These are phyloP conservation scores for Chondrostereum purpureum DNA, from an alignment of 1,284 basidiomycete species.

Conservation along the genomic window DNA sequence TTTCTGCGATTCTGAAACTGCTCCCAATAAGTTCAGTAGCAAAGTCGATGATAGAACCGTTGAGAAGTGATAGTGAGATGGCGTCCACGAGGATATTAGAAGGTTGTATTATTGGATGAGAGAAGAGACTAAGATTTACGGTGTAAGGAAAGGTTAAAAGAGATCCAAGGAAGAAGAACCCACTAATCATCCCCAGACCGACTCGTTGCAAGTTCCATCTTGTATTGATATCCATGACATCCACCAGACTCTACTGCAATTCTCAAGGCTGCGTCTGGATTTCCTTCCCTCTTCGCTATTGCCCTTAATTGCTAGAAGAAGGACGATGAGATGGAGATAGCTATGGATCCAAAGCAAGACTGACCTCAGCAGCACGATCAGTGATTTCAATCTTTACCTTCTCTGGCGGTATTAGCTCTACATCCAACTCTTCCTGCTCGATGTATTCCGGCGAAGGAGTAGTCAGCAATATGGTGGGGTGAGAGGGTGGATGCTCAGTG, in stretches of 20 bases:
- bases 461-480: constrained; percentile 35
- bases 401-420: constrained; percentile 40
- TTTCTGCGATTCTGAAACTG: constrained; percentile 72
- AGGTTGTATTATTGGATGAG: constrained; percentile 60
- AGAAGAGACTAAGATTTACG: constrained; percentile 44
- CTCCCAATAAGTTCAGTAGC: constrained; percentile 89
- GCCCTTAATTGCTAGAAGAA: constrained; percentile 54
- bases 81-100: constrained; percentile 78
- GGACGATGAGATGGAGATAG: constrained; percentile 3
- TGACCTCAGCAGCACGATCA: constrained; percentile 66
- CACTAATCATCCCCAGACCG: constrained; percentile 75
- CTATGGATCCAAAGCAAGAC: constrained; percentile 13
- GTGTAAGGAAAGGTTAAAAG: constrained; percentile 1
- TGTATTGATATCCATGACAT: constrained; percentile 92
- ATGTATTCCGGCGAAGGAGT: constrained; percentile 43
- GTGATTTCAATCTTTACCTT: constrained; percentile 51
- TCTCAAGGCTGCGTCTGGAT: constrained; percentile 59
- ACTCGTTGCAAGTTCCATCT: constrained; percentile 66
- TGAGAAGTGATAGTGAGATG: constrained; percentile 71
- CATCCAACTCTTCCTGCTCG: constrained; percentile 49
- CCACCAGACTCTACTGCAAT: constrained; percentile 85
- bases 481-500: constrained; percentile 29
- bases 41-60: constrained; percentile 82
- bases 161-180: constrained; percentile 22
- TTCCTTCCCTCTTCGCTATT: constrained; percentile 53